Evolutionary conservation across 2,329 filamentous ascomycete species (phyloP), one percentile per base, ranked within the genome.

Genomic region (Raffaelea ambrosiae): DNA sequence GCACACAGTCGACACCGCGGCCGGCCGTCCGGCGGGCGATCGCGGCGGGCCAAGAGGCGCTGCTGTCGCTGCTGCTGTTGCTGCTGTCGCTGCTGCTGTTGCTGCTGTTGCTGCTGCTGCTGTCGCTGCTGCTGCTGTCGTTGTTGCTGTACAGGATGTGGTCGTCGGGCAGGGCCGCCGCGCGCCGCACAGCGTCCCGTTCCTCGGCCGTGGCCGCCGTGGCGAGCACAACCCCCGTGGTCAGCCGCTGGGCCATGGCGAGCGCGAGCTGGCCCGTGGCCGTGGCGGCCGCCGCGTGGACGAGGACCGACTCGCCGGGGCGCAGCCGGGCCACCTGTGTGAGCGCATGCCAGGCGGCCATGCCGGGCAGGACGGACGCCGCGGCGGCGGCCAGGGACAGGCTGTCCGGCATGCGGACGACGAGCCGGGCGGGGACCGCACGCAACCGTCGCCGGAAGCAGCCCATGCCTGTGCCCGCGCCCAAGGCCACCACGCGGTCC

Each of bases 191-290:
- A 29, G 26, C 7, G 13, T 7, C 26, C 7, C 26, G 26, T 29
- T 29, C 26, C 26, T 29, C 26, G 26, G 26, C 26, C 22, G 58
- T 53, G 3, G 76, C 58, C 7, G 73, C 66, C 14, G 73, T 70
- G 5, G 74, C 64, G 48, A 43, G 33, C 5, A 41, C 16, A 16
- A 26, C 36, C 4, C 40, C 40, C 7, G 7, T 29, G 35, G 18
- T 19, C 8, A 10, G 35, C 14, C 16, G 35, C 16, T 26, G 13
- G 21, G 18, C 19, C 8, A 47, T 11, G 11, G 33, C 23, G 31
- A 67, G 75, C 47, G 76, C 73, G 1, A 61, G 7, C 14, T n/a
- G 40, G 10, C 33, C 29, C 23, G 16, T 29, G 29, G 20, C 14
- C n/a, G 7, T 38, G 13, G 35, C 35, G 7, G 35, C 35, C 5